Base-by-base conservation (phyloP, 345 rosid genomes). In the Punica granatum region DNA sequence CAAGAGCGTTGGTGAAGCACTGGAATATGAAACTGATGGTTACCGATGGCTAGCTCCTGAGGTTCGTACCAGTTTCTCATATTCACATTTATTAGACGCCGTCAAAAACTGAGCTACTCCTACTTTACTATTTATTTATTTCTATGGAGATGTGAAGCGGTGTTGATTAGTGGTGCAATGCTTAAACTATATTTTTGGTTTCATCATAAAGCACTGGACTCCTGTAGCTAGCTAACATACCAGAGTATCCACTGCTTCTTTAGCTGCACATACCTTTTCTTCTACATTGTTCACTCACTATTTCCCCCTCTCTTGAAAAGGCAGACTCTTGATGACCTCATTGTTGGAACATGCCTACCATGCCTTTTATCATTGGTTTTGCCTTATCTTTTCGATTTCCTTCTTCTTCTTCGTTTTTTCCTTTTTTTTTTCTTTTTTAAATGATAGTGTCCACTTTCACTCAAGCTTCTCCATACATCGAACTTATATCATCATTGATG, bases 11-110 rank as follows among this genome's bases (percentile, higher is more conserved):
- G 90, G 92, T 6, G 96, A 93, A 74, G 88, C 90, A 1, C 74
- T 80, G 88, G 96, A 93, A 74, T 93, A 93, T 59, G 98, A 93
- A 83, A 93, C 96, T 12, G 98, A 93, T 82, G 98, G 97, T 46
- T 93, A 93, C 75, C 86, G 96, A 7, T 93, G 98, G 98, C 88
- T 90, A 71, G 96, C 97, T 76, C 98, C 97, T 7, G 98, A 93
- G 98, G 97, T 89, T 32, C 58, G 90, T 84, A 23, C 62, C 70
- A 49, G 23, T 63, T 36, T 34, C 39, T 43, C 63, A 6, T 21
- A 12, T 53, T 37, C 4, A 33, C 67, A 70, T 13, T 51, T 58
- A 21, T 26, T 44, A 7, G 43, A 18, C 10, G 33, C 60, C 10
- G 7, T n/a, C 43, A 33, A 66, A 6, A 23, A 23, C 19, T 12